phyloP scores from a whole-genome alignment of 2,329 filamentous ascomycete species.

The Calonectria naviculata region DNA sequence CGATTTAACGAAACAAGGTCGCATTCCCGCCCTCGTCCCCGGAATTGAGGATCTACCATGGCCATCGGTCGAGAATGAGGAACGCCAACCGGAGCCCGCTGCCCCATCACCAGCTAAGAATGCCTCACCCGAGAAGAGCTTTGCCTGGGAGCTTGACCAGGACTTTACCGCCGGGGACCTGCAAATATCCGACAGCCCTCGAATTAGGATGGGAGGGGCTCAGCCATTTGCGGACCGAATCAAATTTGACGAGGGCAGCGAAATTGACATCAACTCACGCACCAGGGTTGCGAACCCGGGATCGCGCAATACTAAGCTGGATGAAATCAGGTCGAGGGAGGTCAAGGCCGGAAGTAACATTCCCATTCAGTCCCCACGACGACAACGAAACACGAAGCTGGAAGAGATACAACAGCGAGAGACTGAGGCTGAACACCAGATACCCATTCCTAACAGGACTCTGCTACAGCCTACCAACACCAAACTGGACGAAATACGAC shows the following conservation, averaged over 20 bases:
- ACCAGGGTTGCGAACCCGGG: conserved; percentile 42
- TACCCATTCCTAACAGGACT: conserved; percentile 44
- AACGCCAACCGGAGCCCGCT: conserved; percentile 12
- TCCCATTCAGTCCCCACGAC: conserved; percentile 29
- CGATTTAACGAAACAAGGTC: conserved; percentile 40
- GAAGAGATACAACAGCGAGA: conserved; percentile 52
- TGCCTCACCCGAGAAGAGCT: conserved; percentile 62
- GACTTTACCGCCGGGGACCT: conserved; percentile 69
- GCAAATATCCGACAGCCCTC: conserved; percentile 67
- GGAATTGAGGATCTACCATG: conserved; percentile 51
- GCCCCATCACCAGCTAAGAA: conserved; percentile 1
- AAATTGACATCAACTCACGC: conserved; percentile 42
- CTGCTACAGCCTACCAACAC: conserved; percentile 50
- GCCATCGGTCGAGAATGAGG: conserved; percentile 45
- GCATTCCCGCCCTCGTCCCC: conserved; percentile 51
- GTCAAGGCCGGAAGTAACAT: conserved; percentile 46
- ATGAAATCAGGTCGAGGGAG: conserved; percentile 57
- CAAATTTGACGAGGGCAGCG: conserved; percentile 44
- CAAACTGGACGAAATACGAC: conserved; percentile 62
- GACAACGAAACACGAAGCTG: conserved; percentile 44
- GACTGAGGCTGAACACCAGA: conserved; percentile 43
- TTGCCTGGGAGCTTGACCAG: conserved; percentile 66
- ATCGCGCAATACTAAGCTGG: conserved; percentile 55
- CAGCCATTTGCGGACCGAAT: conserved; percentile 50
- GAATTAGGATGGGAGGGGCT: conserved; percentile 52